Percentiles rank a stretch among this genome's conserved stretches.
Conservation (phyloP, 371 early-diverging fungal species). For the Rhizomucor pusillus region DNA sequence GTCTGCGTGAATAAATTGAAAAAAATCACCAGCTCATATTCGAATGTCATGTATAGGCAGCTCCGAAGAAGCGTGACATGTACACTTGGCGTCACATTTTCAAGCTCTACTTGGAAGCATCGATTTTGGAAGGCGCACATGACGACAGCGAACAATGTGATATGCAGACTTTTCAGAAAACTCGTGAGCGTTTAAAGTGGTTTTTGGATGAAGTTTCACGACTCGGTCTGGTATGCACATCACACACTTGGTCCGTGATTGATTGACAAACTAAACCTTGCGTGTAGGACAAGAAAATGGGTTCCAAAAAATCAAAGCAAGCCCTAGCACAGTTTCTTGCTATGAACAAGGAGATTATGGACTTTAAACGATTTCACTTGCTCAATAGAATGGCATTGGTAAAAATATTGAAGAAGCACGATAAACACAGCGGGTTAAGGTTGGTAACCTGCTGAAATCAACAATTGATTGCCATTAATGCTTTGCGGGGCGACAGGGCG, state of each 20-base stretch:
- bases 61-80: conserved; percentile 60
- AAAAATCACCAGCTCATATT: too few relatives aligned
- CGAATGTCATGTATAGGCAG: conserved; percentile 17
- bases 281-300: conserved; percentile 17
- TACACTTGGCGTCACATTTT: conserved; percentile 74
- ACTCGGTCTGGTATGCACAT: conserved; percentile 21
- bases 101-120: conserved; percentile 61
- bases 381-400: conserved; percentile 76
- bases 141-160: conserved; percentile 19
- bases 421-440: conserved; percentile 72
- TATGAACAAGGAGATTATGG: conserved; percentile 64
- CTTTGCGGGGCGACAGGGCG: too few relatives aligned
- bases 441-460: too few relatives aligned
- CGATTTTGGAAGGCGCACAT: conserved; percentile 58
- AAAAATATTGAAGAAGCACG: conserved; percentile 84
- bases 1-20: conserved; percentile 8
- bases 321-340: conserved; percentile 56
- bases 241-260: too few relatives aligned
- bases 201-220: conserved; percentile 53
- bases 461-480: too few relatives aligned
- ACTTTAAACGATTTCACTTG: conserved; percentile 64
- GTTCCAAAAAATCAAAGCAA: conserved; percentile 36
- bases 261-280: too few relatives aligned
- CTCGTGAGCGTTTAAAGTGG: conserved; percentile 53
- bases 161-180: conserved; percentile 43